Evolutionary conservation across 2,329 filamentous ascomycete species (phyloP), one percentile per base, ranked within the genome.

Genomic region (Neoscytalidium dimidiatum): DNA sequence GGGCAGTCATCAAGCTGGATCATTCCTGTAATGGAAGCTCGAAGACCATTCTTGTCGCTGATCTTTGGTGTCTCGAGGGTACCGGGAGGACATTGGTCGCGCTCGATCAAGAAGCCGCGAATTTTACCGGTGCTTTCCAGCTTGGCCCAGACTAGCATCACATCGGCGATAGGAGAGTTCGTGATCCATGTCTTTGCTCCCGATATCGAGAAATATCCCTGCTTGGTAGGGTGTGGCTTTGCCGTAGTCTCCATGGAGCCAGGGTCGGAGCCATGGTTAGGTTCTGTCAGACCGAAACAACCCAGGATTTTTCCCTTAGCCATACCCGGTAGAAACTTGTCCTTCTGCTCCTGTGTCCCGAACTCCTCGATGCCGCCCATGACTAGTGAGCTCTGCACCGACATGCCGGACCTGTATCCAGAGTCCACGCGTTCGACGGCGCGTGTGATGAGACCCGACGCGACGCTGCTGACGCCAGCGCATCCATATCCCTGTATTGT

Each of bases 1-100:
- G 95, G 94, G 69, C 92, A 94, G 68, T 91, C 88, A 69, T 97
- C 94, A 74, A 99, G 85, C 71, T 97, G 93, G 69, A 99, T 97
- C 95, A 98, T 98, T 65, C 95, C 95, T 0, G 95, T 99, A 68
- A 97, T 91, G 13, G 92, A 96, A 13, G 95, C 95, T 66, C 95
- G 86, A 33, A 99, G 86, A 1, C 94, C 95, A 67, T 91, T 97
- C 85, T 99, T 99, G 82, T 98, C 88, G 83, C 96, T 96, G 77
- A 99, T 90, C 13, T 91, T 82, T 1, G 95, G 95, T 5, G 95
- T 99, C 77, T 95, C 92, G 14, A 99, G 84, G 0, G 94, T 96
- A 2, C 95, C 94, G 0, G 92, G 84, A 1, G 94, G 94, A 73
- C 94, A 96, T 70, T 92, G 85, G 70, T 88, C 87, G 70, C 94